Evolutionary conservation across 345 rosid species (phyloP).

Genomic region (Mercurialis annua): DNA sequence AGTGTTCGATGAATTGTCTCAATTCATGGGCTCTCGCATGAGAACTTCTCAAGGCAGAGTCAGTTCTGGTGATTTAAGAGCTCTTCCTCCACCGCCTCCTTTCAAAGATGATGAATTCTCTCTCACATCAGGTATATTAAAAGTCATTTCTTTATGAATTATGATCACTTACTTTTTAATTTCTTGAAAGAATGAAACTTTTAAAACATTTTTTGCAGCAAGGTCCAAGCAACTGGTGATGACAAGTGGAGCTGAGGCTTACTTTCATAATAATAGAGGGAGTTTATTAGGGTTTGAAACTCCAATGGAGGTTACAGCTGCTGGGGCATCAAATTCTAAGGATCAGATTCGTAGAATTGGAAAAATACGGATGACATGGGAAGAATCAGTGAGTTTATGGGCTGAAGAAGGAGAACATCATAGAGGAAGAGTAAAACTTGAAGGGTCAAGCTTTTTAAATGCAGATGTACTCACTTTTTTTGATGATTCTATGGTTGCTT

Average conservation of each 20-base stretch:
- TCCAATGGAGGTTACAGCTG: slow-evolving; percentile 30
- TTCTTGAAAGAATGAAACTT: neutral
- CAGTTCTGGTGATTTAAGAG: slow-evolving; percentile 31
- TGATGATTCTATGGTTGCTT: slow-evolving; percentile 82
- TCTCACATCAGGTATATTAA: slow-evolving; percentile 43
- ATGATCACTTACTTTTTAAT: neutral
- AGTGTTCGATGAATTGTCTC: slow-evolving; percentile 87
- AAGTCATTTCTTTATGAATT: neutral
- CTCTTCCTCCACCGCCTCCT: slow-evolving; percentile 62
- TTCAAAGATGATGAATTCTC: slow-evolving; percentile 52
- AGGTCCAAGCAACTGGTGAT: slow-evolving; percentile 59
- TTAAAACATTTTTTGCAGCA: slow-evolving; percentile 30
- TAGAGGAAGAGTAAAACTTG: slow-evolving; percentile 73
- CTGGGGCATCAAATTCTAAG: slow-evolving; percentile 36
- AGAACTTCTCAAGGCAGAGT: slow-evolving; percentile 50
- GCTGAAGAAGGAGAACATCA: slow-evolving; percentile 86
- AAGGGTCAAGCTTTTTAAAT: slow-evolving; percentile 74
- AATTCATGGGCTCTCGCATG: slow-evolving; percentile 84
- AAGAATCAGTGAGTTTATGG: slow-evolving; percentile 95
- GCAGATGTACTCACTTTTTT: slow-evolving; percentile 84
- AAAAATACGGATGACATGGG: slow-evolving; percentile 91
- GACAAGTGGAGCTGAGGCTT: slow-evolving; percentile 44
- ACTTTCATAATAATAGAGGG: slow-evolving; percentile 36
- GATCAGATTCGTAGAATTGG: slow-evolving; percentile 89
- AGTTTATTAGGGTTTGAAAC: slow-evolving; percentile 52